Evolutionary conservation across 1,139 yeast species (phyloP).

Genomic region (Chernovozyma aurita): DNA sequence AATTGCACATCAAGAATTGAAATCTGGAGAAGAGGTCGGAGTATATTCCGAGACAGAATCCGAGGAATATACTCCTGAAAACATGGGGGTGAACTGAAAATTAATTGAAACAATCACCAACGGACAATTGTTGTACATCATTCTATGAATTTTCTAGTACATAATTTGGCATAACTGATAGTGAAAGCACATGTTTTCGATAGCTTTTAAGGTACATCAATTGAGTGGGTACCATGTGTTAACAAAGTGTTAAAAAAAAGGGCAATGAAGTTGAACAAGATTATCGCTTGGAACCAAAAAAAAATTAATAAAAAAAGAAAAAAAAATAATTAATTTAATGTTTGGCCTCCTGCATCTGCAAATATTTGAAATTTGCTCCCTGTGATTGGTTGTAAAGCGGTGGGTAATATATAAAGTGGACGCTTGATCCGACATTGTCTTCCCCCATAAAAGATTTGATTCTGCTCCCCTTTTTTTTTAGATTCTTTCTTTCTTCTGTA

Average conservation of each 20-base stretch:
- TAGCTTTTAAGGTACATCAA: too few relatives aligned
- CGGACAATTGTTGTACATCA: too few relatives aligned
- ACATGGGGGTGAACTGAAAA: too few relatives aligned
- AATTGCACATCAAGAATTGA: slow-evolving; percentile 1
- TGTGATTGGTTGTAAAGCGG: slow-evolving; percentile 4
- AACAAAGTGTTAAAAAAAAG: too few relatives aligned
- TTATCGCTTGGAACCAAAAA: too few relatives aligned
- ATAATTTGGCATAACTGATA: too few relatives aligned
- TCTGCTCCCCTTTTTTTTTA: slow-evolving; percentile 1
- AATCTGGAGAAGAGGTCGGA: slow-evolving; percentile 6
- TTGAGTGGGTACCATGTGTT: too few relatives aligned
- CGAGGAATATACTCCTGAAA: neutral
- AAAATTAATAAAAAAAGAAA: neutral
- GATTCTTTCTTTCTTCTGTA: slow-evolving; percentile 6
- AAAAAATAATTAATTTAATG: neutral
- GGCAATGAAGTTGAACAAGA: too few relatives aligned
- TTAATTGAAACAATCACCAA: too few relatives aligned
- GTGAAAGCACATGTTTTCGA: too few relatives aligned
- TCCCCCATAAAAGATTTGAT: neutral
- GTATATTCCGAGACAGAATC: slow-evolving; percentile 1
- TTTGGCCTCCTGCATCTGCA: slow-evolving; percentile 2
- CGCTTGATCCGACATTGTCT: slow-evolving; percentile 1
- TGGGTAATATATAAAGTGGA: slow-evolving; percentile 1
- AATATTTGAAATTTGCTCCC: slow-evolving; percentile 3
- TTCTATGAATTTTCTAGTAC: too few relatives aligned